Conservation (phyloP, 2,329 filamentous ascomycete genomes). For the Pseudonectria foliicola region DNA sequence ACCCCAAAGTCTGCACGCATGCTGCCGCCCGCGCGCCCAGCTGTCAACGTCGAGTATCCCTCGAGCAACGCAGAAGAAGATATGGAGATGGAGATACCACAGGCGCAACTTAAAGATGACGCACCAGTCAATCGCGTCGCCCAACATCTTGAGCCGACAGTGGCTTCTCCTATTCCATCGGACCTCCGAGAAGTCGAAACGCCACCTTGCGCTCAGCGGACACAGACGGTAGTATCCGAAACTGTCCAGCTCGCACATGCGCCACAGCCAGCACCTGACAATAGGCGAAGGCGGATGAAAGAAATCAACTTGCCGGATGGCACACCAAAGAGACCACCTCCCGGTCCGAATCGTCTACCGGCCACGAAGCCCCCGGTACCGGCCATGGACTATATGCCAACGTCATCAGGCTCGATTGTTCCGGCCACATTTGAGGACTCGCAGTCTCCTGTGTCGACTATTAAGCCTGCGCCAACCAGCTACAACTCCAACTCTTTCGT, state of each 20-base stretch:
- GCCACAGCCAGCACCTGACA: constrained; percentile 1
- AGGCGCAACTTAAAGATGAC: constrained; percentile 14
- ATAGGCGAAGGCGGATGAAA: constrained; percentile 19
- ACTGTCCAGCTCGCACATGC: constrained; percentile 7
- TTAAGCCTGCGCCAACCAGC: constrained; percentile 1
- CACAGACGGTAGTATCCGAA: constrained; percentile 13
- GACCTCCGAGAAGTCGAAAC: constrained; percentile 15
- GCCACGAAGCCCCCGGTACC: constrained; percentile 17
- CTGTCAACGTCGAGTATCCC: constrained; percentile 8
- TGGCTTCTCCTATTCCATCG: constrained; percentile 10
- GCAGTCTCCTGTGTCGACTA: constrained; percentile 12
- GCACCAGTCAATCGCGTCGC: constrained; percentile 20
- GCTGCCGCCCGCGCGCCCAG: constrained; percentile 8
- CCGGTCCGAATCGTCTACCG: constrained; percentile 14
- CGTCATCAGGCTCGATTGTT: constrained; percentile 24
- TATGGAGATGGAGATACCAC: constrained; percentile 29
- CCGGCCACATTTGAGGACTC: constrained; percentile 19
- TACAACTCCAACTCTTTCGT: too few relatives aligned
- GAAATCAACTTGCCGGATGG: constrained; percentile 16
- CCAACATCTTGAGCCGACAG: constrained; percentile 9
- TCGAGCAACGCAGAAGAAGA: constrained; percentile 27
- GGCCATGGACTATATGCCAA: constrained; percentile 18
- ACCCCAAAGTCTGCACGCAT: constrained; percentile 14
- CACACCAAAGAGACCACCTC: constrained; percentile 10
- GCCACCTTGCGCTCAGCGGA: constrained; percentile 28